These are phyloP conservation scores for Xylaria polymorpha DNA, from an alignment of 2,329 filamentous ascomycete genomes.

Conservation along the genomic window DNA sequence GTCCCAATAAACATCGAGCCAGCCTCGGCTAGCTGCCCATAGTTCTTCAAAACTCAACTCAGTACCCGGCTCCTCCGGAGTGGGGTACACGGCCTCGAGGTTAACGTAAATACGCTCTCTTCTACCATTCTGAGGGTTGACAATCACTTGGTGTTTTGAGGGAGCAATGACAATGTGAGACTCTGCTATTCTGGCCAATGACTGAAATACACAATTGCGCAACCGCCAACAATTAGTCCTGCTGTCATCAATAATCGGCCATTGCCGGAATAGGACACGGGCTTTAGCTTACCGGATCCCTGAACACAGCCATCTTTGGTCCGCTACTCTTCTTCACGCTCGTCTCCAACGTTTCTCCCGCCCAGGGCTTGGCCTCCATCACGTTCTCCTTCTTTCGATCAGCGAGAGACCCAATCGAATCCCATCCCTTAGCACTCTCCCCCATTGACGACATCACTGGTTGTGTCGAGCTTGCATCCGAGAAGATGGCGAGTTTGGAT, in stretches of 20 bases:
- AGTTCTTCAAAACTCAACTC: slow-evolving; percentile 95
- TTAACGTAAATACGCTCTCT: slow-evolving; percentile 89
- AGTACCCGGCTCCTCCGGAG: slow-evolving; percentile 73
- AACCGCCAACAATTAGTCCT: slow-evolving; percentile 86
- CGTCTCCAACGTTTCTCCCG: slow-evolving; percentile 87
- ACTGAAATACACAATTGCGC: slow-evolving; percentile 63
- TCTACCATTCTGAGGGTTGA: slow-evolving; percentile 85
- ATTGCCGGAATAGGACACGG: slow-evolving; percentile 52
- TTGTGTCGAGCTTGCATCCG: slow-evolving; percentile 74
- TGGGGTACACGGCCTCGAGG: slow-evolving; percentile 85
- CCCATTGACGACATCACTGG: slow-evolving; percentile 66
- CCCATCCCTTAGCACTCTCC: slow-evolving; percentile 80
- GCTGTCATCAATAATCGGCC: slow-evolving; percentile 84
- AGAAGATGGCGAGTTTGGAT: slow-evolving; percentile 91
- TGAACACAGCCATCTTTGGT: slow-evolving; percentile 91
- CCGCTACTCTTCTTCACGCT: slow-evolving; percentile 82
- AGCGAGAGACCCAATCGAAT: slow-evolving; percentile 85
- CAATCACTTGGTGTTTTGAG: slow-evolving; percentile 78
- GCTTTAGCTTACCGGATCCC: slow-evolving; percentile 85
- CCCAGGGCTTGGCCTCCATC: slow-evolving; percentile 88
- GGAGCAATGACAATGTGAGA: slow-evolving; percentile 75
- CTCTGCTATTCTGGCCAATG: slow-evolving; percentile 69
- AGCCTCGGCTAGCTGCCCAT: slow-evolving; percentile 80
- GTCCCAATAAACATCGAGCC: slow-evolving; percentile 69
- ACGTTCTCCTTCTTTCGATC: slow-evolving; percentile 95